These are phyloP conservation scores for Paratinospora sagittata DNA, from an alignment of 164 flowering plant genomes.

Conservation along the genomic window DNA sequence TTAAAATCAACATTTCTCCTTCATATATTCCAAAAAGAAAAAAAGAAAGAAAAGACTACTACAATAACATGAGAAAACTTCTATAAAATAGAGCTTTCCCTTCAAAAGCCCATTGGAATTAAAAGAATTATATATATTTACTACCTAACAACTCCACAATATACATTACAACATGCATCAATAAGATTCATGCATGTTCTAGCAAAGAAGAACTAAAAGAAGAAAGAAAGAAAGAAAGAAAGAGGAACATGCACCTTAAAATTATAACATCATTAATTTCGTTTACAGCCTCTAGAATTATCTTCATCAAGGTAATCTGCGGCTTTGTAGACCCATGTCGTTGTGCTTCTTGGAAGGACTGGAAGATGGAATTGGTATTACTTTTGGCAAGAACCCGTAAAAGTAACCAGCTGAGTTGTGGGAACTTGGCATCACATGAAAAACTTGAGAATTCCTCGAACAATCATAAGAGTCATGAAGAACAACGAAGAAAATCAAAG, in stretches of 20 bases:
- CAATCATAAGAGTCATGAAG: constrained; percentile 35
- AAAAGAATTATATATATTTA: neutral
- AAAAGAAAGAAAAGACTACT: no score
- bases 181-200: neutral
- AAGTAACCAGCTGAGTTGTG: constrained; percentile 30
- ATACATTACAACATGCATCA: neutral
- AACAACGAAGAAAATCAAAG: constrained; percentile 20
- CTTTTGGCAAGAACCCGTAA: constrained; percentile 53
- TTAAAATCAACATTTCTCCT: neutral
- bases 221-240: neutral
- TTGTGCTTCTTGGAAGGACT: constrained; percentile 76
- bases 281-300: no score
- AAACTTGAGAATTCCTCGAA: constrained; percentile 30
- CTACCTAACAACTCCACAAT: neutral
- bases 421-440: constrained; percentile 29
- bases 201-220: neutral
- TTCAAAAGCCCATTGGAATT: no score
- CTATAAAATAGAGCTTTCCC: no score
- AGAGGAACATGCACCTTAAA: neutral
- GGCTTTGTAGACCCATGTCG: constrained; percentile 44
- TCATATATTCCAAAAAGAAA: no score
- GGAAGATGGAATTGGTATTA: constrained; percentile 45
- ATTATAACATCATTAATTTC: no score
- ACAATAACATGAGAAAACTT: no score
- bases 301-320: no score